Percentiles rank a stretch among this genome's conserved stretches.
phyloP scores from a whole-genome alignment of 768 basidiomycete genomes.

The Dictyophora rubrovolvata region DNA sequence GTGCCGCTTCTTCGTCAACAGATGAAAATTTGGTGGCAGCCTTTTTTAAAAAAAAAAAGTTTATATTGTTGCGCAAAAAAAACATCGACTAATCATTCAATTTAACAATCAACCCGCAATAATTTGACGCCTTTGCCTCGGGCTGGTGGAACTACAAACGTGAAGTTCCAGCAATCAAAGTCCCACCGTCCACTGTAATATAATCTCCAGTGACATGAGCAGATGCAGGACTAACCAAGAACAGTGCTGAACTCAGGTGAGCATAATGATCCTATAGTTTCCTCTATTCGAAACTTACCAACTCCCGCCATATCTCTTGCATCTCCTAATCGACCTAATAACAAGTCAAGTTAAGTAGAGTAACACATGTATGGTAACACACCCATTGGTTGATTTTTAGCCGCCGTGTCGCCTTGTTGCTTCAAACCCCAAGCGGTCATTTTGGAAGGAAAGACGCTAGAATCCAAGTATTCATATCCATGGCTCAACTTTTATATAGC shows the following conservation, averaged over 20 bases:
- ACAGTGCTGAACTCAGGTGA: constrained; percentile 27
- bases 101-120: too few relatives aligned
- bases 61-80: too few relatives aligned
- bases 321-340: constrained; percentile 54
- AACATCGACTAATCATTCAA: too few relatives aligned
- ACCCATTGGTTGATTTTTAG: constrained; percentile 56
- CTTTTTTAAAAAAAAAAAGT: too few relatives aligned
- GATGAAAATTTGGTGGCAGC: too few relatives aligned
- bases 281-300: constrained; percentile 19
- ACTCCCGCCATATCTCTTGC: constrained; percentile 66
- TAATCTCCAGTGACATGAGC: constrained; percentile 72
- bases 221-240: constrained; percentile 60
- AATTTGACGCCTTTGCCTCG: too few relatives aligned
- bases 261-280: not conserved
- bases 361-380: constrained; percentile 2
- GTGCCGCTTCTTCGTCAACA: too few relatives aligned
- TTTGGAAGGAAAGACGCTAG: constrained; percentile 64
- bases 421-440: constrained; percentile 73
- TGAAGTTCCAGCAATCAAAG: not conserved
- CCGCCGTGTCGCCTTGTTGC: constrained; percentile 40
- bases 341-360: not conserved
- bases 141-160: not conserved
- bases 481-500: not conserved
- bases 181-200: constrained; percentile 61
- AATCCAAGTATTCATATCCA: not conserved